Evolutionary conservation across 306 rosid genomes (phyloP).

Genomic region (Herpetospermum pedunculosum): DNA sequence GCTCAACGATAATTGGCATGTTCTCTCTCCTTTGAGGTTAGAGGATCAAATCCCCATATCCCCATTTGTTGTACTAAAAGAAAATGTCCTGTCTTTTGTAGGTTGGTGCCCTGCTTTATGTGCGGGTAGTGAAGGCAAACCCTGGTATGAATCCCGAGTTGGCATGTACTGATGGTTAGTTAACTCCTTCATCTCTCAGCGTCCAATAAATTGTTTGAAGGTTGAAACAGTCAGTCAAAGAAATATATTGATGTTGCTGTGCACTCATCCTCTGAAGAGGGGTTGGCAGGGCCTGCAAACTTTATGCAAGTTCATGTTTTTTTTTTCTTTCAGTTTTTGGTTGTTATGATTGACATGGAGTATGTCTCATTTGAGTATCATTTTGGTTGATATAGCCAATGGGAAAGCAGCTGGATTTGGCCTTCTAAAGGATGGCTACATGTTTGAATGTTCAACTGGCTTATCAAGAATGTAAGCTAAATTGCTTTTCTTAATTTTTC

Average conservation of each 20-base stretch:
- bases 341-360: neutral
- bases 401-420: constrained; percentile 87
- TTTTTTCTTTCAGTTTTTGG: neutral
- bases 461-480: constrained; percentile 63
- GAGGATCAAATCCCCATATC: too few relatives aligned
- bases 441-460: constrained; percentile 75
- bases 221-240: neutral
- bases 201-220: neutral
- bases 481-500: neutral
- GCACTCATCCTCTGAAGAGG: neutral
- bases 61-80: too few relatives aligned
- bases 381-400: constrained; percentile 30
- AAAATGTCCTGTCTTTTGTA: too few relatives aligned
- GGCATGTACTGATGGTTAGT: constrained; percentile 80
- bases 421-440: constrained; percentile 68
- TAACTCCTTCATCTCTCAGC: neutral
- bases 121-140: constrained; percentile 71
- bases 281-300: neutral
- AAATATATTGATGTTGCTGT: neutral
- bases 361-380: constrained; percentile 9
- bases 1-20: too few relatives aligned
- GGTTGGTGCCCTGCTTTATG: constrained; percentile 65
- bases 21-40: too few relatives aligned
- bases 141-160: constrained; percentile 87
- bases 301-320: neutral